Conservation (phyloP, 768 basidiomycete species). For the Gelatoporia subvermispora region DNA sequence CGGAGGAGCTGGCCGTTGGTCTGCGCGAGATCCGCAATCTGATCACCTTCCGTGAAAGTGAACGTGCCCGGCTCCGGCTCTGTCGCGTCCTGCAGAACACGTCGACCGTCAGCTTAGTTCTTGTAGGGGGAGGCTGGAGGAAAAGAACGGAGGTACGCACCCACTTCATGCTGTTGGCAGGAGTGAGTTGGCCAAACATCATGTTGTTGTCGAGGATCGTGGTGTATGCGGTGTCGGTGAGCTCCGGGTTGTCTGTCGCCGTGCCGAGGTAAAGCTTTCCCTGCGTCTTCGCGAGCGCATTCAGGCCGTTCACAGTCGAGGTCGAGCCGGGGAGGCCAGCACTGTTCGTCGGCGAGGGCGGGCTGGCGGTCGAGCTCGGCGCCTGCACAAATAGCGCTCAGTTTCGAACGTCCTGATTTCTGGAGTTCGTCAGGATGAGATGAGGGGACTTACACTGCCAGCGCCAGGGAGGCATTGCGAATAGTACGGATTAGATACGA, state of each 20-base stretch:
- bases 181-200: conserved; percentile 41
- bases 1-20: conserved; percentile 43
- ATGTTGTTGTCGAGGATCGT: conserved; percentile 31
- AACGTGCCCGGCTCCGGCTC: conserved; percentile 45
- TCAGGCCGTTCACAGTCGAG: conserved; percentile 17
- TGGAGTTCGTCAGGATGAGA: too few species aligned
- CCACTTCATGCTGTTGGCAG: conserved; percentile 45
- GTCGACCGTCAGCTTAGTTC: neutral
- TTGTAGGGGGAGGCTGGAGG: neutral
- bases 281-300: conserved; percentile 33
- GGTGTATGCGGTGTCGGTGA: conserved; percentile 34
- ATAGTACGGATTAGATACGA: neutral
- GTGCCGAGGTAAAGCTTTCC: conserved; percentile 45
- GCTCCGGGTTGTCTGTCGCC: conserved; percentile 44
- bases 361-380: too few species aligned
- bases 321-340: neutral
- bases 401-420: too few species aligned
- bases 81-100: conserved; percentile 47
- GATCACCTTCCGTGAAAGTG: conserved; percentile 43
- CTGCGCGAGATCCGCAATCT: conserved; percentile 39
- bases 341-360: neutral
- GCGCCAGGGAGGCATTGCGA: neutral
- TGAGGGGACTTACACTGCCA: too few species aligned
- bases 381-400: too few species aligned
- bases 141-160: conserved; percentile 10